phyloP scores from a whole-genome alignment of 352 stramenopile genomes.

The Phytophthora fragariaefolia region DNA sequence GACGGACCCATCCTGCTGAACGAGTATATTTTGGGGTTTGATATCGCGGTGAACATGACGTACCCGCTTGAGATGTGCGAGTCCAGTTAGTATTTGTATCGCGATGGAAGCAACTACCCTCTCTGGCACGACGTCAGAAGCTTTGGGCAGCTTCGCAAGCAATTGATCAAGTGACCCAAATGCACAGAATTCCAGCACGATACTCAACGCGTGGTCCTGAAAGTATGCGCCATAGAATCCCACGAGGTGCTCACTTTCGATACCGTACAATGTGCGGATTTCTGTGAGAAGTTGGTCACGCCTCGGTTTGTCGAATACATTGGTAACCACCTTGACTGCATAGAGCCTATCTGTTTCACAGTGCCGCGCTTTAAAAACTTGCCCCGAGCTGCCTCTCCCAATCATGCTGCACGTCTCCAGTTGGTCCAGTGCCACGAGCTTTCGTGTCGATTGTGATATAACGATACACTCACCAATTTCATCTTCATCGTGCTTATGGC shows the following conservation, averaged over 20 bases:
- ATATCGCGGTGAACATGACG: constrained; percentile 94
- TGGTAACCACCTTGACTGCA: constrained; percentile 76
- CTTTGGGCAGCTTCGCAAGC: constrained; percentile 17
- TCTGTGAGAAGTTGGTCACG: constrained; percentile 80
- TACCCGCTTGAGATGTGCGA: constrained; percentile 62
- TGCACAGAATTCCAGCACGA: constrained; percentile 74
- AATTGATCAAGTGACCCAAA: constrained; percentile 64
- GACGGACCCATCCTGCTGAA: constrained; percentile 76
- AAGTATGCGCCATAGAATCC: constrained; percentile 79
- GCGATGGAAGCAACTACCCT: constrained; percentile 59
- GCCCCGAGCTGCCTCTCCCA: constrained; percentile 66
- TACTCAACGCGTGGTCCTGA: constrained; percentile 69
- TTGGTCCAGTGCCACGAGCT: constrained; percentile 57
- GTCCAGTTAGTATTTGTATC: constrained; percentile 65
- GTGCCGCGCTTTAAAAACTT: constrained; percentile 67
- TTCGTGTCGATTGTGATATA: constrained; percentile 11
- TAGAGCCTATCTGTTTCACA: constrained; percentile 46
- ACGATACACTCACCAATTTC: constrained; percentile 16
- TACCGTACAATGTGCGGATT: constrained; percentile 79
- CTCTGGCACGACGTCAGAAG: constrained; percentile 49
- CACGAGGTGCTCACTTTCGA: constrained; percentile 70
- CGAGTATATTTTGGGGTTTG: constrained; percentile 94
- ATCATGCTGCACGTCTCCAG: constrained; percentile 61
- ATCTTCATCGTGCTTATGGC: constrained; percentile 31
- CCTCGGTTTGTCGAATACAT: constrained; percentile 81